These are phyloP conservation scores for Apiospora rasikravindrae DNA, from an alignment of 2,329 filamentous ascomycete species.

Conservation along the genomic window DNA sequence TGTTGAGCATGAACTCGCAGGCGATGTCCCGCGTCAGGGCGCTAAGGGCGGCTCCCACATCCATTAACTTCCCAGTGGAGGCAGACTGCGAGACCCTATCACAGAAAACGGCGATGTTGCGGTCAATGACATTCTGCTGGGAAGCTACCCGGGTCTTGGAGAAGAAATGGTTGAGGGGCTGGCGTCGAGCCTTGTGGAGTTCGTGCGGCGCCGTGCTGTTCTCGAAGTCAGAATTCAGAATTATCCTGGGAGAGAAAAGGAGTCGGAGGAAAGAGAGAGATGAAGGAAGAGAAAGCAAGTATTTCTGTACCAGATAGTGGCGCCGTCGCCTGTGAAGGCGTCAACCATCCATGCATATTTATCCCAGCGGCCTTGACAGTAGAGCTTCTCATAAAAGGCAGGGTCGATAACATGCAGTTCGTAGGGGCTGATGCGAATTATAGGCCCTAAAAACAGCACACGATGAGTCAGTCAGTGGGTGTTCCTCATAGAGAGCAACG, in stretches of 20 bases:
- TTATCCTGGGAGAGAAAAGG: not conserved
- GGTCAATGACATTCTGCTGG: slow-evolving; percentile 24
- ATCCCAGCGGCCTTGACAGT: slow-evolving; percentile 36
- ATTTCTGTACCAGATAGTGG: not conserved
- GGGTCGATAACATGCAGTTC: too few relatives aligned
- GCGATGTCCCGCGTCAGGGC: not conserved
- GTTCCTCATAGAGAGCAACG: too few relatives aligned
- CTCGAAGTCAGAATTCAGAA: not conserved
- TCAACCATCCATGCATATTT: slow-evolving; percentile 27
- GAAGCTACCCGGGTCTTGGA: slow-evolving; percentile 37
- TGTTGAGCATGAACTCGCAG: not conserved
- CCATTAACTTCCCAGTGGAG: not conserved
- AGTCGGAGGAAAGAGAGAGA: too few relatives aligned
- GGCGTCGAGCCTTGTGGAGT: slow-evolving; percentile 39
- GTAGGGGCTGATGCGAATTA: too few relatives aligned
- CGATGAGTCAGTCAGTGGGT: too few relatives aligned
- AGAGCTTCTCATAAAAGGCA: slow-evolving; percentile 48
- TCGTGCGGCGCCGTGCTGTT: slow-evolving; percentile 36
- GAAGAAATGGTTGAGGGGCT: slow-evolving; percentile 39
- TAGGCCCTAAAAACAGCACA: too few relatives aligned
- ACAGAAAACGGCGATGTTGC: slow-evolving; percentile 25
- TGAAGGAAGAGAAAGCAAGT: not conserved
- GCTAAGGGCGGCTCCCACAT: not conserved
- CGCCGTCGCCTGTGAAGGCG: not conserved
- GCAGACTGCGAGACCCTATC: not conserved